Evolutionary conservation across 225 moss, liverwort and hornwort species (phyloP), one percentile per base, ranked within the genome.

Genomic region (Bryum argenteum): DNA sequence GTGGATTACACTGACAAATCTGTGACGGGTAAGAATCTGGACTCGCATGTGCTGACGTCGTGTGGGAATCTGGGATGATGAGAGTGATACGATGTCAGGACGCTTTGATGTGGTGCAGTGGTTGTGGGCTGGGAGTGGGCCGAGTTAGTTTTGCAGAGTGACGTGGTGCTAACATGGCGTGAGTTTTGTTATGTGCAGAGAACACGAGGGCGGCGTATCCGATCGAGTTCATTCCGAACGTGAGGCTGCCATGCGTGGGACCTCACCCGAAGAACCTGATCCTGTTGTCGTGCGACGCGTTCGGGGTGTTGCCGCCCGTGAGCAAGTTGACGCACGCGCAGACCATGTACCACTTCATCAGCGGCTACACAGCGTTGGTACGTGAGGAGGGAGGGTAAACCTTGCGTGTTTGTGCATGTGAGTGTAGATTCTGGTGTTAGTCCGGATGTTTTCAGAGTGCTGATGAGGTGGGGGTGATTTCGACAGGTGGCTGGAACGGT

Each of bases 311-410:
- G 54, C 97, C 97, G 26, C 94, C 97, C 14, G 94, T 98, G 69
- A 98, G 97, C 90, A 98, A 90, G 77, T 66, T 98, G 79, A 91
- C 90, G 3, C 78, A 93, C 60, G 69, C 94, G 44, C 97, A 98
- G 64, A 98, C 97, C 37, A 98, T 98, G 94, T 98, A 98, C 70
- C 97, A 98, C 83, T 98, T 98, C 81, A 94, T 98, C 89, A 98
- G 92, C 37, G 97, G 97, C 8, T 98, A 98, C 66, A 98, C 97
- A n/a, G 94, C 97, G 1, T 69, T 98, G 89, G 97, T 94, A 81
- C 76, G 89, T 69, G 37, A 19, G 47, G 39, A 38, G 2, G 61
- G 59, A 21, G 38, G 28, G 8, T 1, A 0, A 1, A 0, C 1
- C 0, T 21, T 50, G 33, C 33, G 33, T 33, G 33, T 4, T 26